Conservation (phyloP, 2,329 filamentous ascomycete species). For the Fusarium subtropicale region DNA sequence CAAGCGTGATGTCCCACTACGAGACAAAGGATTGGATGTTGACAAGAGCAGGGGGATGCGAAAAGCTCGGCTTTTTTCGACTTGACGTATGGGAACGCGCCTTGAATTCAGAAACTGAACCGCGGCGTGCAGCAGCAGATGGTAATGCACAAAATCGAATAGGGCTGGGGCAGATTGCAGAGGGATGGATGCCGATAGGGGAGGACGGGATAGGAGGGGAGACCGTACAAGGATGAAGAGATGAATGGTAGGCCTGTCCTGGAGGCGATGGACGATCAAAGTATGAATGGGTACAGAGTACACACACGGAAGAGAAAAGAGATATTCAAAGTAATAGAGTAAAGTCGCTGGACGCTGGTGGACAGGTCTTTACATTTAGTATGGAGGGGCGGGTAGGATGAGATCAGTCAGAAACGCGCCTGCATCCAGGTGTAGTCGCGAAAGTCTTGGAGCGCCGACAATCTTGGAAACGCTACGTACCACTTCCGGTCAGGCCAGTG, state of each 20-base stretch:
- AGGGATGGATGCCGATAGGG: slow-evolving; percentile 12
- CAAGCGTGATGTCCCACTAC: slow-evolving; percentile 47
- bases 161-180: slow-evolving; percentile 10
- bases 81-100: slow-evolving; percentile 42
- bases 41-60: slow-evolving; percentile 22
- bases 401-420: slow-evolving; percentile 43
- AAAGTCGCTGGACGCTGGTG: slow-evolving; percentile 21
- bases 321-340: slow-evolving; percentile 21
- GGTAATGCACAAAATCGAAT: slow-evolving; percentile 9
- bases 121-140: slow-evolving; percentile 21
- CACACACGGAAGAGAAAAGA: slow-evolving; percentile 16
- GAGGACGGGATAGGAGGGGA: not conserved
- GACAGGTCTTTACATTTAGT: slow-evolving; percentile 38
- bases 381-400: slow-evolving; percentile 43
- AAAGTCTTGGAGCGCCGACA: slow-evolving; percentile 14
- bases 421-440: slow-evolving; percentile 34
- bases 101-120: slow-evolving; percentile 20
- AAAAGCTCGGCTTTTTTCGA: slow-evolving; percentile 25
- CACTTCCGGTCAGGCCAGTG: slow-evolving; percentile 17
- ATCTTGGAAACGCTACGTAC: slow-evolving; percentile 34
- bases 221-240: slow-evolving; percentile 5
- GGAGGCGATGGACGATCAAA: slow-evolving; percentile 30
- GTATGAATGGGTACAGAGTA: slow-evolving; percentile 29
- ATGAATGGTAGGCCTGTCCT: slow-evolving; percentile 7
- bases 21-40: slow-evolving; percentile 43